These are phyloP conservation scores for Crithidia expoeki DNA, from an alignment of 208 protist genomes.

Conservation along the genomic window DNA sequence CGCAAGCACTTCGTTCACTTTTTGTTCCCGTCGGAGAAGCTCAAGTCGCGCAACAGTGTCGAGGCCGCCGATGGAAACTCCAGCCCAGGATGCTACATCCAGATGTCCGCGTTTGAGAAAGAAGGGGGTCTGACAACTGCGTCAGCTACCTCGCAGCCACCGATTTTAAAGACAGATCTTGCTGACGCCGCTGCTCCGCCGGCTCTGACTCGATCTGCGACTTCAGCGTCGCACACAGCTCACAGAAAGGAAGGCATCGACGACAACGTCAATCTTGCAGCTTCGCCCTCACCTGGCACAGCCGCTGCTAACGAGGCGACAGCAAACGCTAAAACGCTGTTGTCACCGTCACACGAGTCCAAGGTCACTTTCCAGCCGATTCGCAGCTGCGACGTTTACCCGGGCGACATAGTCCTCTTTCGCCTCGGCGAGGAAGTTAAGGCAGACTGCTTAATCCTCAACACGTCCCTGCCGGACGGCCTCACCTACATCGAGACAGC, in stretches of 20 bases:
- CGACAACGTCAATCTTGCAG: not conserved
- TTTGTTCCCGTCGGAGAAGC: slow-evolving; percentile 9
- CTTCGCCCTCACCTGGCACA: too few relatives aligned
- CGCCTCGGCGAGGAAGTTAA: slow-evolving; percentile 68
- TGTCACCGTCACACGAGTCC: slow-evolving; percentile 2
- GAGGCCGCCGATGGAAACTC: not conserved
- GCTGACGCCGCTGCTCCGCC: not conserved
- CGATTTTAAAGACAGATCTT: not conserved
- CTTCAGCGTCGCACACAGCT: not conserved
- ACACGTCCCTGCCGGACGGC: slow-evolving; percentile 73
- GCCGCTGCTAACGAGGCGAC: not conserved
- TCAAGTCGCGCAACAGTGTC: not conserved
- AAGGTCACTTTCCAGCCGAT: slow-evolving; percentile 44
- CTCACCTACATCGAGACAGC: slow-evolving; percentile 90
- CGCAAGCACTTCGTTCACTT: slow-evolving; percentile 14
- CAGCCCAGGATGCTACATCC: not conserved
- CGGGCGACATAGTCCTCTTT: slow-evolving; percentile 83
- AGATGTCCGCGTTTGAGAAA: slow-evolving; percentile 8
- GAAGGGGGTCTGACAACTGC: too few relatives aligned
- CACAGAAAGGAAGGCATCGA: not conserved
- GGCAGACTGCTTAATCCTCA: slow-evolving; percentile 87
- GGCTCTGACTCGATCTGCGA: not conserved
- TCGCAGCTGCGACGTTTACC: slow-evolving; percentile 67
- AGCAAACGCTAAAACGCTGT: not conserved
- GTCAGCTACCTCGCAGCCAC: not conserved